A percentile compares a stretch with the other conserved stretches of the same genome.
Conservation (phyloP, 768 basidiomycete genomes). For the Boletus rubroflammeus region DNA sequence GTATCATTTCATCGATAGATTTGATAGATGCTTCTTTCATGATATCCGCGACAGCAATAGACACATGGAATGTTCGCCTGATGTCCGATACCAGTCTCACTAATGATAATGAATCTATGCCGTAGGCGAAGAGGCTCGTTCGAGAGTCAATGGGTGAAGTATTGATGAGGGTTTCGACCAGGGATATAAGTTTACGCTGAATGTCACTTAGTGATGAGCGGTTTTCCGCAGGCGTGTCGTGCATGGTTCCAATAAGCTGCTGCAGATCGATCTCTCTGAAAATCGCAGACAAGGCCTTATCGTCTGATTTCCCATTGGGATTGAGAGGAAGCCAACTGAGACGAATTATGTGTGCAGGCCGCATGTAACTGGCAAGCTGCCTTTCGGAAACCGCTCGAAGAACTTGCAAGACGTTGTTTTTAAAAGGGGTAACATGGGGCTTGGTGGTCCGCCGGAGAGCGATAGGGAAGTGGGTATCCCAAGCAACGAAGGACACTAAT, state of each 20-base stretch:
- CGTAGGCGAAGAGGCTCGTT: constrained; percentile 33
- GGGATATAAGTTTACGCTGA: constrained; percentile 37
- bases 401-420: constrained; percentile 29
- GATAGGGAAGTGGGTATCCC: constrained; percentile 36
- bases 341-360: constrained; percentile 47
- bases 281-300: constrained; percentile 25
- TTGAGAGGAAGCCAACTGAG: constrained; percentile 47
- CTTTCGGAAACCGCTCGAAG: constrained; percentile 34
- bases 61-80: constrained; percentile 12
- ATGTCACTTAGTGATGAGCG: constrained; percentile 14
- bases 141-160: constrained; percentile 17
- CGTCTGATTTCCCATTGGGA: constrained; percentile 35
- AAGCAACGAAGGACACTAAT: constrained; percentile 45
- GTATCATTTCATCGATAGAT: constrained; percentile 19
- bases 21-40: constrained; percentile 26
- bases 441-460: constrained; percentile 35
- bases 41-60: constrained; percentile 28
- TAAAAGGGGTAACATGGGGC: constrained; percentile 27
- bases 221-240: not conserved
- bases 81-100: constrained; percentile 23
- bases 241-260: constrained; percentile 14
- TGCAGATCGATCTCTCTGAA: constrained; percentile 24
- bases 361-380: constrained; percentile 49
- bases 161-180: constrained; percentile 26
- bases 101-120: constrained; percentile 32